A percentile compares a stretch with the other conserved stretches of the same genome.
Evolutionary conservation across 495 filamentous ascomycete species (phyloP).

Genomic region (Paragyromitra xinjiangensis): DNA sequence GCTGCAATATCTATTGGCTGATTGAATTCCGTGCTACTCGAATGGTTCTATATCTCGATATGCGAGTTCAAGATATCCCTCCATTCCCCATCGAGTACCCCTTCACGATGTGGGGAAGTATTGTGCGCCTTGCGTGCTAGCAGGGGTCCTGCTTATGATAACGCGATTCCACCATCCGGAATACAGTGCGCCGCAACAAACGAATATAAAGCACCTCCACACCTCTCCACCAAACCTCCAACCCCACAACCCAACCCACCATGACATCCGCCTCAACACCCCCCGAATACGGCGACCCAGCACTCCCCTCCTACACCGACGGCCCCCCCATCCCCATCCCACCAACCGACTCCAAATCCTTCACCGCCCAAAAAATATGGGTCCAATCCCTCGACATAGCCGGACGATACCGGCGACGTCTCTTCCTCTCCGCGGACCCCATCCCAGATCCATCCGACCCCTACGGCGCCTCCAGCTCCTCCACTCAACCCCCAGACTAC

Average conservation of each 20-base stretch:
- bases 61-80: background rate
- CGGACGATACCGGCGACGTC: conserved; percentile 23
- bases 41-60: background rate
- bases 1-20: background rate
- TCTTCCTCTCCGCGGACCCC: conserved; percentile 19
- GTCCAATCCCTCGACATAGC: conserved; percentile 24
- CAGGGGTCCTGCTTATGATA: background rate
- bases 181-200: background rate
- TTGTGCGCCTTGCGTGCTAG: background rate
- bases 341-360: background rate
- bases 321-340: background rate
- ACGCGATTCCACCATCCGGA: background rate
- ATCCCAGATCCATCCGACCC: background rate
- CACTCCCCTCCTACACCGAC: conserved; percentile 6
- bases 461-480: background rate
- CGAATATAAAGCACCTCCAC: background rate
- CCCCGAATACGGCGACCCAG: background rate
- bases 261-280: background rate
- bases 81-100: background rate
- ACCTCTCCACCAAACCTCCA: background rate
- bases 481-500: conserved; percentile 7
- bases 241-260: background rate
- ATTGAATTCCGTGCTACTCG: background rate
- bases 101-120: background rate
- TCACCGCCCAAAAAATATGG: conserved; percentile 23